A percentile compares a stretch with the other conserved stretches of the same genome.
Evolutionary conservation across 495 filamentous ascomycete species (phyloP).

Genomic region (Talaromyces nanjingensis): DNA sequence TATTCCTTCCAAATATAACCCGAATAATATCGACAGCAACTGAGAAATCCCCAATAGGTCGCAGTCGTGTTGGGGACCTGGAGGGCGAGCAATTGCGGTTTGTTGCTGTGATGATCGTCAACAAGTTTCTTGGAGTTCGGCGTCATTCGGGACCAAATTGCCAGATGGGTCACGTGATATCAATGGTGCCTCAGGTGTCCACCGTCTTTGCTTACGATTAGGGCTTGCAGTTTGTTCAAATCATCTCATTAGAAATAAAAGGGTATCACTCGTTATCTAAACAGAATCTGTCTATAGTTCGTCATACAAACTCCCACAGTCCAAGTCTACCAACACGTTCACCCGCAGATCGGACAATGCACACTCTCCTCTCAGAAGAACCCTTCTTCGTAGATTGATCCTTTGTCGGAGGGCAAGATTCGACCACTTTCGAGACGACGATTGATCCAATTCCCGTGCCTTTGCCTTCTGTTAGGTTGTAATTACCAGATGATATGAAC

Average conservation of each 20-base stretch:
- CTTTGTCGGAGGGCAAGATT: background rate
- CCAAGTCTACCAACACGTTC: conserved; percentile 70
- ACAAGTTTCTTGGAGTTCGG: background rate
- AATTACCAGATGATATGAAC: conserved; percentile 85
- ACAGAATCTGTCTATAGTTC: background rate
- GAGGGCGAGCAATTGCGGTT: background rate
- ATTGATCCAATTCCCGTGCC: conserved; percentile 72
- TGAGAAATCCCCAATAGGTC: background rate
- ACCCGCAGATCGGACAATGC: conserved; percentile 76
- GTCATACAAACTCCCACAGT: conserved; percentile 65
- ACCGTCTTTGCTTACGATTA: background rate
- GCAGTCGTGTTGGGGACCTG: background rate
- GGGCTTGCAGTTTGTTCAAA: background rate
- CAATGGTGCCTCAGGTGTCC: background rate
- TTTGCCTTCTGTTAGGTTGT: conserved; percentile 69
- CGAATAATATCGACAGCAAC: background rate
- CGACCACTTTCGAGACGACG: conserved; percentile 47
- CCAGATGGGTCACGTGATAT: background rate
- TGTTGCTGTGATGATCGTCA: background rate
- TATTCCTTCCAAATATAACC: background rate
- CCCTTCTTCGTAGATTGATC: conserved; percentile 21
- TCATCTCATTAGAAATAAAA: background rate
- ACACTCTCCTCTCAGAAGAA: conserved; percentile 42
- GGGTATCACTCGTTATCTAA: conserved; percentile 14
- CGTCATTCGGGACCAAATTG: background rate